Conservation (phyloP, 306 rosid species). For the Malus sieversii region DNA sequence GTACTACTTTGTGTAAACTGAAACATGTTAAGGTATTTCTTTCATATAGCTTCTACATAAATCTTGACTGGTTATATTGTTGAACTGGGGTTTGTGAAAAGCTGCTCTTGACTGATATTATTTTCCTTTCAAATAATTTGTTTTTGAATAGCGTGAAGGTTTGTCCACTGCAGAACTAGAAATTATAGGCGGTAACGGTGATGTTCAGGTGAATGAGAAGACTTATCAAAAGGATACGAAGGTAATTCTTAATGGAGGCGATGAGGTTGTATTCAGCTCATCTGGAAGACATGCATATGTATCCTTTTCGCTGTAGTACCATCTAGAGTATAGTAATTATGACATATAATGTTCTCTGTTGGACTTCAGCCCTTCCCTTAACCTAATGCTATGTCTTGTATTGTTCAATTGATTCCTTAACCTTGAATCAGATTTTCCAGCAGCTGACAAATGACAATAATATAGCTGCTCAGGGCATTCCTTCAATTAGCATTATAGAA, state of each 20-base stretch:
- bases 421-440: constrained; percentile 63
- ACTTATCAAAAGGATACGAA: constrained; percentile 38
- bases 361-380: background rate
- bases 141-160: constrained; percentile 52
- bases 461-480: constrained; percentile 41
- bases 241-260: constrained; percentile 65
- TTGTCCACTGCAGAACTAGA: constrained; percentile 68
- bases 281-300: constrained; percentile 82
- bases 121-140: constrained; percentile 3
- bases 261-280: constrained; percentile 70
- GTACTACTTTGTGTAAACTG: constrained; percentile 70
- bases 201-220: constrained; percentile 72
- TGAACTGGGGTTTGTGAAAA: background rate
- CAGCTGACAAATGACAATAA: constrained; percentile 51
- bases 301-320: constrained; percentile 51
- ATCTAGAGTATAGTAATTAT: background rate
- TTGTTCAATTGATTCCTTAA: constrained; percentile 34
- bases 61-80: constrained; percentile 6
- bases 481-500: constrained; percentile 75
- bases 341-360: background rate
- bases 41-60: constrained; percentile 2
- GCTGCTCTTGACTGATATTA: background rate
- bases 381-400: background rate
- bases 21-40: constrained; percentile 66
- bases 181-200: constrained; percentile 62